Conservation (phyloP, 108 stramenopile species). For the Mediolabrus comicus region DNA sequence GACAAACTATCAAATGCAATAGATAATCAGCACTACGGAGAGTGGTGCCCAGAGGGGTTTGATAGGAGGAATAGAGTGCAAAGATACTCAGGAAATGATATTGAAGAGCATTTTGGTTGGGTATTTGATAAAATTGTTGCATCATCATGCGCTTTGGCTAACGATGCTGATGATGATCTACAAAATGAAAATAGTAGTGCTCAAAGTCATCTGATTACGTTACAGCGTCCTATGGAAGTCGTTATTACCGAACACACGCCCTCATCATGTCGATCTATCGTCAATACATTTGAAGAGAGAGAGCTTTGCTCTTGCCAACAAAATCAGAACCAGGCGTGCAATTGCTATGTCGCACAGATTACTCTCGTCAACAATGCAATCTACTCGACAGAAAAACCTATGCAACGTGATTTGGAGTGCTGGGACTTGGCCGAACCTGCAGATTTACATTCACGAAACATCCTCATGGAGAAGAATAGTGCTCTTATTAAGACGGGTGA, state of each 20-base stretch:
- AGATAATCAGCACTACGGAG: slow-evolving; percentile 18
- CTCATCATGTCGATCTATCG: slow-evolving; percentile 27
- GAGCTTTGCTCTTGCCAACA: slow-evolving; percentile 15
- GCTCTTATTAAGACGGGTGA: slow-evolving; percentile 52
- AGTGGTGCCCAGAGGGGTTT: slow-evolving; percentile 64
- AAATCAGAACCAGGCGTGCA: not conserved
- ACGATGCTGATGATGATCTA: no score
- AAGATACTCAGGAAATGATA: slow-evolving; percentile 37
- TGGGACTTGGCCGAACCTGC: slow-evolving; percentile 52
- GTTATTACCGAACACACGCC: slow-evolving; percentile 39
- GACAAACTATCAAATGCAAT: slow-evolving; percentile 13
- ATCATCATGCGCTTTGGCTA: no score
- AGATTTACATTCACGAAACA: slow-evolving; percentile 26
- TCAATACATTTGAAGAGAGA: slow-evolving; percentile 28
- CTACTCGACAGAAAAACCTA: slow-evolving; percentile 61
- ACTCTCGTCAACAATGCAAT: slow-evolving; percentile 46
- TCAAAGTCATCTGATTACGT: not conserved
- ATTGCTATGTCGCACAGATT: slow-evolving; percentile 64
- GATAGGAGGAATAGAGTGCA: slow-evolving; percentile 64
- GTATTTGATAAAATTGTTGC: slow-evolving; percentile 28
- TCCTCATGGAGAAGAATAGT: slow-evolving; percentile 40
- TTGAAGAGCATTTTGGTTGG: slow-evolving; percentile 36
- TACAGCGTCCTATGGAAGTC: slow-evolving; percentile 31
- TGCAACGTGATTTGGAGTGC: slow-evolving; percentile 52
- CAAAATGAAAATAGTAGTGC: not conserved